Conservation (phyloP, 192 early-diverging fungal genomes). For the Physocladia obscura region DNA sequence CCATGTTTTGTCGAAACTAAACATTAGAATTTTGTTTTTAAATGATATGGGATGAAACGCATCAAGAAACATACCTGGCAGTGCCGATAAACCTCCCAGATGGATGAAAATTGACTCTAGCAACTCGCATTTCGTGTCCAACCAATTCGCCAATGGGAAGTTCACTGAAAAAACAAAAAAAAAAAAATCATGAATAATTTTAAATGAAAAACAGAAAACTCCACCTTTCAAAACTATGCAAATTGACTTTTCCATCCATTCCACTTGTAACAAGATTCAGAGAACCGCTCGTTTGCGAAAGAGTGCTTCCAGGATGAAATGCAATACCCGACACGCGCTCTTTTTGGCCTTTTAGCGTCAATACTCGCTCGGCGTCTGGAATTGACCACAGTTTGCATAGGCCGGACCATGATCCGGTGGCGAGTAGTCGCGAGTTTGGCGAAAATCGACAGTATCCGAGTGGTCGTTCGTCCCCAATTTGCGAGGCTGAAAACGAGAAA, state of each 20-base stretch:
- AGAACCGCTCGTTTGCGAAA: conserved; percentile 50
- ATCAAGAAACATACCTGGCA: conserved; percentile 42
- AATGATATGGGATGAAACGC: background rate
- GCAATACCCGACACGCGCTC: conserved; percentile 86
- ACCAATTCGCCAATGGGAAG: conserved; percentile 72
- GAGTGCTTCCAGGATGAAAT: conserved; percentile 80
- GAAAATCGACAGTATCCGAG: conserved; percentile 75
- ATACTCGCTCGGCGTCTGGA: conserved; percentile 65
- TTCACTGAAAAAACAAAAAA: conserved; percentile 38
- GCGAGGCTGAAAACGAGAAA: conserved; percentile 50
- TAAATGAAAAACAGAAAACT: background rate
- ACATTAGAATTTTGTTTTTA: background rate
- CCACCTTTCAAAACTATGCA: conserved; percentile 84
- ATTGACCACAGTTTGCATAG: conserved; percentile 84
- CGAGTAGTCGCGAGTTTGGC: conserved; percentile 73
- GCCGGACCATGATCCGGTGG: conserved; percentile 85
- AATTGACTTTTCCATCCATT: conserved; percentile 72
- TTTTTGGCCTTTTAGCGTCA: conserved; percentile 73
- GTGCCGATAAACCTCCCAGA: conserved; percentile 79
- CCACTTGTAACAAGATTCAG: conserved; percentile 83
- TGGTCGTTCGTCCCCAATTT: conserved; percentile 88
- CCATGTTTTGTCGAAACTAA: conserved; percentile 86
- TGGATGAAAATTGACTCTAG: conserved; percentile 87
- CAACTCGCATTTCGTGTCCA: conserved; percentile 82
- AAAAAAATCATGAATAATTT: background rate